Conservation (phyloP, 768 basidiomycete genomes). For the Tulasnella sp. region DNA sequence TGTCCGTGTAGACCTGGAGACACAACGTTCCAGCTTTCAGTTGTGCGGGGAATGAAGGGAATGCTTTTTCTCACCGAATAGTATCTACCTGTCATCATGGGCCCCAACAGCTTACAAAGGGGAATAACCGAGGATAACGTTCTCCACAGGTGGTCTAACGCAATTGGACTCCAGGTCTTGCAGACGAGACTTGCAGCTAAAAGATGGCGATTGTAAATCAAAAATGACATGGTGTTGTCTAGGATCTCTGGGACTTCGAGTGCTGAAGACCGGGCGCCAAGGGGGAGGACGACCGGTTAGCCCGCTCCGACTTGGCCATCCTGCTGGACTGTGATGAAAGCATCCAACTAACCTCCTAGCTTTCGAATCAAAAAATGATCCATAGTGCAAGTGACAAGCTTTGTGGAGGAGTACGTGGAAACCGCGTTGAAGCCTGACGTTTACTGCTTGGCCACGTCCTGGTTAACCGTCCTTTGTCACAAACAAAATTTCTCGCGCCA, state of each 20-base stretch:
- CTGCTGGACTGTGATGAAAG: not conserved
- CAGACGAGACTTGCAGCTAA: not conserved
- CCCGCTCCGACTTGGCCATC: not conserved
- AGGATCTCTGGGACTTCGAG: not conserved
- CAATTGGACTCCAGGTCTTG: not conserved
- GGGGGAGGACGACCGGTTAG: not conserved
- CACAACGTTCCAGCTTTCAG: not conserved
- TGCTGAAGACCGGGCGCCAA: not conserved
- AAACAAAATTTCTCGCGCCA: too few relatives aligned
- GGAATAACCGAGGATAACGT: not conserved
- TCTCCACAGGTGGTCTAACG: not conserved
- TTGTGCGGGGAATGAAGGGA: not conserved
- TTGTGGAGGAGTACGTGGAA: too few relatives aligned
- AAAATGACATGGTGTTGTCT: not conserved
- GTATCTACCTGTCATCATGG: not conserved
- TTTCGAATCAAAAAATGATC: not conserved
- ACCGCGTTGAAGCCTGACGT: too few relatives aligned
- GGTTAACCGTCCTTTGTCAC: too few relatives aligned
- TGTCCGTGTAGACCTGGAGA: not conserved
- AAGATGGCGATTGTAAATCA: not conserved
- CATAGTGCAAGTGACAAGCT: not conserved
- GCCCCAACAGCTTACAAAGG: not conserved
- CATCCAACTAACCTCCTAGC: not conserved
- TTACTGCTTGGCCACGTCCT: too few relatives aligned
- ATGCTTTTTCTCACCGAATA: not conserved